Evolutionary conservation across 2,329 filamentous ascomycete species (phyloP).

Genomic region (Cyclaneusma minus): DNA sequence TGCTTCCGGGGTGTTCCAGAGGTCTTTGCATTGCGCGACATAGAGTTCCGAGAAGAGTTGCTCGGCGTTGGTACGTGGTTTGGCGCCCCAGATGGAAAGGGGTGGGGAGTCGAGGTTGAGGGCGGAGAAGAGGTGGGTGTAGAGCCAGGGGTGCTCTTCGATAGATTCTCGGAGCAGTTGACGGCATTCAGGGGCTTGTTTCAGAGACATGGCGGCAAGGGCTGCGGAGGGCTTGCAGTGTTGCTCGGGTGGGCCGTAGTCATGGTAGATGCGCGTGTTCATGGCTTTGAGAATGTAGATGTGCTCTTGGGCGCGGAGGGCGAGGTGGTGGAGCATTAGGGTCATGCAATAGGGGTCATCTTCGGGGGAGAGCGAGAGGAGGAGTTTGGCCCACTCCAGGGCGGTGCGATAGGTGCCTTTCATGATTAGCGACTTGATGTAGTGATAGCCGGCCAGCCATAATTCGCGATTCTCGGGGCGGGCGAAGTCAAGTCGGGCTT

Average conservation of each 20-base stretch:
- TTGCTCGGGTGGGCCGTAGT: conserved; percentile 35
- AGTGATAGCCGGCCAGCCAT: conserved; percentile 79
- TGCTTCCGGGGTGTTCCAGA: conserved; percentile 58
- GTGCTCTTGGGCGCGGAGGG: conserved; percentile 65
- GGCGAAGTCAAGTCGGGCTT: conserved; percentile 65
- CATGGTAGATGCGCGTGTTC: conserved; percentile 29
- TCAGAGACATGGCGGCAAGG: conserved; percentile 59
- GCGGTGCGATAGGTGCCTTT: conserved; percentile 92
- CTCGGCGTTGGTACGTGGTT: conserved; percentile 35
- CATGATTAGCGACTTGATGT: conserved; percentile 69
- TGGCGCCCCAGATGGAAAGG: conserved; percentile 67
- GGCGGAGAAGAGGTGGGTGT: conserved; percentile 64
- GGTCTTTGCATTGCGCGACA: conserved; percentile 48
- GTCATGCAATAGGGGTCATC: conserved; percentile 72
- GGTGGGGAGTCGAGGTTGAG: conserved; percentile 63
- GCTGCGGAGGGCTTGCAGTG: conserved; percentile 65
- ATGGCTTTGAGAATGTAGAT: conserved; percentile 60
- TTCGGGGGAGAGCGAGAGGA: conserved; percentile 56
- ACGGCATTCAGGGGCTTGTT: conserved; percentile 49
- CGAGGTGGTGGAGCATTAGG: conserved; percentile 69
- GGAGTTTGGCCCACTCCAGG: conserved; percentile 81
- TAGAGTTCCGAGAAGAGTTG: conserved; percentile 49
- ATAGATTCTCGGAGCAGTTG: conserved; percentile 53
- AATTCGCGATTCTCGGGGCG: conserved; percentile 83
- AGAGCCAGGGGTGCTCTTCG: conserved; percentile 67